Base-by-base conservation (phyloP, 2,329 filamentous ascomycete genomes). In the Claviceps sorghi region DNA sequence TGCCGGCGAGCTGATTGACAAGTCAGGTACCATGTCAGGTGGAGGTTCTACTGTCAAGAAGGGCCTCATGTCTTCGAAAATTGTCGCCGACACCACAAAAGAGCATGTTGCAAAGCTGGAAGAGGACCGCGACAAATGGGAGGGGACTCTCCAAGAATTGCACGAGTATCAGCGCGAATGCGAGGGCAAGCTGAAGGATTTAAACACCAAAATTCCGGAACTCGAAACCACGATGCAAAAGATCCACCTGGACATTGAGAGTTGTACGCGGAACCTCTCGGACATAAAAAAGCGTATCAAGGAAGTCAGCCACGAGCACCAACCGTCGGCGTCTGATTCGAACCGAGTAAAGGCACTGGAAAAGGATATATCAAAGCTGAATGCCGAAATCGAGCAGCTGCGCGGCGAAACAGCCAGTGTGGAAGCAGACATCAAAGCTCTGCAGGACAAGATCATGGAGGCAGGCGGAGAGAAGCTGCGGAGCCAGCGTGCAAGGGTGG, bases 381-480 rank as follows among this genome's bases (percentile, higher is more conserved):
- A 88, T 61, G 80, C 80, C 58, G 88, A 95, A 60, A 80, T 95
- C 11, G 80, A 85, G 54, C 86, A 84, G 61, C 77, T 98, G 10
- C 87, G 82, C 55, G 75, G 79, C 10, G 88, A 97, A 68, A 96
- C 86, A n/a, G 80, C 86, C 1, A 93, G 84, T 46, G 82, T 95
- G 9, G 93, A 98, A 65, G 83, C 84, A 29, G 93, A 97, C 67
- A 97, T 98, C 69, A 91, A 95, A 69, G 77, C 77, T 21, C 75
- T 98, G 1, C 91, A 98, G 65, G 84, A 93, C 75, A 95, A 90
- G 74, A 98, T 98, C 62, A 97, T 98, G 93, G 85, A 96, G 67
- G 84, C 95, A 57, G 93, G 93, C 63, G 93, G 93, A 68, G 89
- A 97, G 62, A 89, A 88, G 69, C 80, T 98, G 19, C 84, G 93